These are phyloP conservation scores for Acacia melanoxylon DNA, from an alignment of 306 rosid genomes.

Conservation along the genomic window DNA sequence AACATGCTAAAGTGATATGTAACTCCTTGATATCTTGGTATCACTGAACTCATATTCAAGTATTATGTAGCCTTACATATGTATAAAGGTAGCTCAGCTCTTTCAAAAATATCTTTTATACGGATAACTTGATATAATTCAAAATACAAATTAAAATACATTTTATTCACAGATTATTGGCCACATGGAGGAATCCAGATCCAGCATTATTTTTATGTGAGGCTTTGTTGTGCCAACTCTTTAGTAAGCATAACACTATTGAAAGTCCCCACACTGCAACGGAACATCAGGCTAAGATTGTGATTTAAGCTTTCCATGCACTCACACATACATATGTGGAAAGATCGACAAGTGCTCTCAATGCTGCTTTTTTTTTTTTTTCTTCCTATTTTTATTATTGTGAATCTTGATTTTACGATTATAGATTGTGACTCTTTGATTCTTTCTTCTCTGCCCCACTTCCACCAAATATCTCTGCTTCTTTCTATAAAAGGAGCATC, in stretches of 20 bases:
- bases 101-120: too few relatives aligned
- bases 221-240: neutral
- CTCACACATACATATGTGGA: constrained; percentile 13
- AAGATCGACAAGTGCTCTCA: constrained; percentile 3
- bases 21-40: too few relatives aligned
- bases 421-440: constrained; percentile 33
- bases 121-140: too few relatives aligned
- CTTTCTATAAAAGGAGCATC: neutral
- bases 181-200: neutral
- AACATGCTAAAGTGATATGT: too few relatives aligned
- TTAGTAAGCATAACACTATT: neutral
- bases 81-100: too few relatives aligned
- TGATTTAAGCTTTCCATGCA: constrained; percentile 28
- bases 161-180: neutral
- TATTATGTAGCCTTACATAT: too few relatives aligned
- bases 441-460: constrained; percentile 18
- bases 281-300: constrained; percentile 1
- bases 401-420: constrained; percentile 25
- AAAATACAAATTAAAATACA: too few relatives aligned
- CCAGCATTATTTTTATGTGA: neutral
- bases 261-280: constrained; percentile 5
- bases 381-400: neutral
- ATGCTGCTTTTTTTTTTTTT: neutral
- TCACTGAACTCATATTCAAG: too few relatives aligned
- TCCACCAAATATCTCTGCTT: neutral